These are phyloP conservation scores for Cyclotella sp. DNA, from an alignment of 108 stramenopile species.

Conservation along the genomic window DNA sequence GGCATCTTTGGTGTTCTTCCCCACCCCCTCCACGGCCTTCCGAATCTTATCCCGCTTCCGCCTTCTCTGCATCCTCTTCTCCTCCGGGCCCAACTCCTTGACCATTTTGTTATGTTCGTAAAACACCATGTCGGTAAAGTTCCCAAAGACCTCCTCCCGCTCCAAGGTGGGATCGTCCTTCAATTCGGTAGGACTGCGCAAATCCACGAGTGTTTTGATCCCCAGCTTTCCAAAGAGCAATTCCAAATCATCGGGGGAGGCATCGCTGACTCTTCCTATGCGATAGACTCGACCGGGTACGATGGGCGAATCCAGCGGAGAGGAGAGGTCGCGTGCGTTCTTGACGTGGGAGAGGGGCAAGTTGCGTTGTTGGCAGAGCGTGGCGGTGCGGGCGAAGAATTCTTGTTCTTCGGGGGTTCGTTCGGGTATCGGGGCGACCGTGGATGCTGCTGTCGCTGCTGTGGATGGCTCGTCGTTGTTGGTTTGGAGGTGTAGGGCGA, in stretches of 20 bases:
- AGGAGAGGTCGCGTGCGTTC: constrained; percentile 90
- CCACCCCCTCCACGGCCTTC: constrained; percentile 30
- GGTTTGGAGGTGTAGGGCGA: background rate
- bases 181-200: constrained; percentile 87
- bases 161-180: constrained; percentile 80
- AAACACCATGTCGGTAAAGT: constrained; percentile 80
- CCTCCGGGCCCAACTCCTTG: constrained; percentile 66
- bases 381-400: constrained; percentile 57
- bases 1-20: constrained; percentile 47
- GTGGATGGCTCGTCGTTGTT: background rate
- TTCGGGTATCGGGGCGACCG: background rate
- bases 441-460: background rate
- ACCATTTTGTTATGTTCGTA: constrained; percentile 63
- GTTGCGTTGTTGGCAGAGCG: constrained; percentile 76
- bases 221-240: constrained; percentile 65
- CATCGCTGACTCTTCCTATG: constrained; percentile 87
- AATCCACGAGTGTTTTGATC: constrained; percentile 85
- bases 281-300: constrained; percentile 74
- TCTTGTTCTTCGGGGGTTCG: constrained; percentile 48
- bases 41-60: constrained; percentile 41
- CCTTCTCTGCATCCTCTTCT: constrained; percentile 59
- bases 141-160: constrained; percentile 69
- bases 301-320: constrained; percentile 72
- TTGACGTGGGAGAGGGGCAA: constrained; percentile 80
- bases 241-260: constrained; percentile 74